Conservation (phyloP, 352 stramenopile species). For the Saprolegnia diclina region DNA sequence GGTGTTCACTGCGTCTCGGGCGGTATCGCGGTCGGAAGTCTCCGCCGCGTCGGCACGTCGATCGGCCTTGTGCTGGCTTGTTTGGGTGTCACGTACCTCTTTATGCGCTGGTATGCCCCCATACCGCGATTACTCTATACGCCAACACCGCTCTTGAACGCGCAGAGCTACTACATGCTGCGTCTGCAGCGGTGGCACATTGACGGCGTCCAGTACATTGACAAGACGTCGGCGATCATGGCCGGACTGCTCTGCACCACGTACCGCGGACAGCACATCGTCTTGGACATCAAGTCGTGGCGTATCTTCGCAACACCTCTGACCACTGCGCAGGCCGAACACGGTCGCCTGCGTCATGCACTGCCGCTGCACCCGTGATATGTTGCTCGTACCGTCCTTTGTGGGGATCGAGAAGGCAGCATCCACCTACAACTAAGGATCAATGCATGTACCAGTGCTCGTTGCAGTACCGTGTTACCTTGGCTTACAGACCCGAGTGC, state of each 20-base stretch:
- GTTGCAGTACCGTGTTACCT: too few species aligned
- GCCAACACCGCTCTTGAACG: conserved; percentile 2
- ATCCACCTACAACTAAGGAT: too few species aligned
- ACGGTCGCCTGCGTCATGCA: neutral
- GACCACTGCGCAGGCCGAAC: neutral
- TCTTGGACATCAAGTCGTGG: conserved; percentile 26
- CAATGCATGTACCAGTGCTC: too few species aligned
- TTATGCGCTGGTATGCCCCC: neutral
- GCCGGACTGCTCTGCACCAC: conserved; percentile 5
- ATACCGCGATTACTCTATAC: neutral
- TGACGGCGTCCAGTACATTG: neutral
- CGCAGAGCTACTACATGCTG: conserved; percentile 22
- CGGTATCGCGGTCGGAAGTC: conserved; percentile 8
- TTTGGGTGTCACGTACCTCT: neutral
- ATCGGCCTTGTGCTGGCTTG: neutral
- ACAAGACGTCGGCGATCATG: conserved; percentile 23
- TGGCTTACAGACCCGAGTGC: too few species aligned
- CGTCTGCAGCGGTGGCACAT: conserved; percentile 4
- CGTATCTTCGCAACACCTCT: neutral
- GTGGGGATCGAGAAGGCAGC: too few species aligned
- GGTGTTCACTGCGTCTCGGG: conserved; percentile 15
- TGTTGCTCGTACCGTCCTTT: too few species aligned
- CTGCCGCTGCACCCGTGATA: too few species aligned
- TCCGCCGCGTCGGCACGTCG: neutral
- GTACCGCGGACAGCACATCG: neutral